Evolutionary conservation across 2,329 filamentous ascomycete species (phyloP), one percentile per base, ranked within the genome.

Genomic region (Grosmannia huntii): DNA sequence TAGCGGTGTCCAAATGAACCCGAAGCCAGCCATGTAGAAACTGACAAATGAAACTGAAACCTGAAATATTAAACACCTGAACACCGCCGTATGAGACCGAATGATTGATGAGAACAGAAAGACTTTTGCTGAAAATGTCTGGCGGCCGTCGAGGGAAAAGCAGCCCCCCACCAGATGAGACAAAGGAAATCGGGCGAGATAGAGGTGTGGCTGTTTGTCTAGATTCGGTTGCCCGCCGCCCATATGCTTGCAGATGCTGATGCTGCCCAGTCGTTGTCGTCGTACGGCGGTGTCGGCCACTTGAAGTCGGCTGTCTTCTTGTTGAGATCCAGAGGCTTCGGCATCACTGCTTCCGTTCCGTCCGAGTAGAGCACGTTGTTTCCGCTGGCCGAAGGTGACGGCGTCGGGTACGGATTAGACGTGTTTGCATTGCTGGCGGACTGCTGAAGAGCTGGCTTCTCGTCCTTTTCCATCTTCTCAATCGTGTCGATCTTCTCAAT

Each of bases 201-300:
- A 59, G 58, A 60, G 46, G 36, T 58, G 55, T 38, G 48, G 11
- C 31, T 46, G 36, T n/a, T n/a, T 4, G 14, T 38, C 12, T 73
- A 85, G 66, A 85, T 80, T 64, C 80, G 77, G 69, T 79, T 84
- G 62, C 86, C 82, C 36, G 84, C 83, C 57, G 86, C 85, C 76
- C 88, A 87, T 64, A 91, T 90, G 72, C 87, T 90, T 6, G 89
- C 87, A 12, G 90, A 83, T 33, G 89, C 87, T 49, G 88, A 86
- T 10, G 87, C 84, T 21, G 87, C 90, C 92, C 91, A 97, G 69
- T 96, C 91, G 62, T 85, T 85, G 66, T 95, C 91, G 67, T 96
- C 91, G 65, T 96, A 96, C 4, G 94, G 92, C 25, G 94, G 94
- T 19, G 94, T 97, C 3, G 91, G 92, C 87, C 91, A 96, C 73